Percentiles rank a stretch among this genome's conserved stretches.
These are phyloP conservation scores for Lactifluus hygrophoroides DNA, from an alignment of 768 basidiomycete genomes.

Conservation along the genomic window DNA sequence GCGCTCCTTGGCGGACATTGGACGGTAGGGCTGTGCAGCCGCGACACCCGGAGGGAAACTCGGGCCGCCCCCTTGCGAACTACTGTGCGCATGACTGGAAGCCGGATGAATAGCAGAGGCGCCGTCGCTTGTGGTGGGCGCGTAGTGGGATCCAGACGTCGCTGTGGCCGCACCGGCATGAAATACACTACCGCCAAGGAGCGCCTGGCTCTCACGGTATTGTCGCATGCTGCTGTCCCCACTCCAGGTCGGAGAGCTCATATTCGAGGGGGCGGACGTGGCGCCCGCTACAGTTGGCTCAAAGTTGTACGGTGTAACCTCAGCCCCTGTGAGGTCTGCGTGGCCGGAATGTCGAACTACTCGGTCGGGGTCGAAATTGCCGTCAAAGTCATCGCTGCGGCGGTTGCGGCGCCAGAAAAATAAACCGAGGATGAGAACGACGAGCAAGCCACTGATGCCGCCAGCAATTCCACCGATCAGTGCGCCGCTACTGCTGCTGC, in stretches of 20 bases:
- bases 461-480: slow-evolving; percentile 28
- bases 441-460: slow-evolving; percentile 21
- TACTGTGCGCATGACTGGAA: background rate
- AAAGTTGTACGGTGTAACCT: slow-evolving; percentile 19
- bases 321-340: slow-evolving; percentile 17
- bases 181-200: slow-evolving; percentile 22
- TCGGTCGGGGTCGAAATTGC: slow-evolving; percentile 42
- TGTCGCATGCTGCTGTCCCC: slow-evolving; percentile 24
- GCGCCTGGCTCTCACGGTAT: slow-evolving; percentile 19
- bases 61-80: background rate
- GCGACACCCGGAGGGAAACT: background rate
- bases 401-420: slow-evolving; percentile 27
- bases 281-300: slow-evolving; percentile 22
- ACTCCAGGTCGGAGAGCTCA: background rate
- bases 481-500: slow-evolving; percentile 21
- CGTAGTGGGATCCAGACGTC: slow-evolving; percentile 20
- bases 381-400: slow-evolving; percentile 38
- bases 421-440: slow-evolving; percentile 24
- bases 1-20: slow-evolving; percentile 24
- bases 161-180: slow-evolving; percentile 18
- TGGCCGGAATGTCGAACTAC: slow-evolving; percentile 27
- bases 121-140: slow-evolving; percentile 13
- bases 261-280: slow-evolving; percentile 16
- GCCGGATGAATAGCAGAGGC: background rate
- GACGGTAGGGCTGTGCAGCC: slow-evolving; percentile 12